These are phyloP conservation scores for Phylloporus sp. DNA, from an alignment of 768 basidiomycete genomes.

Conservation along the genomic window DNA sequence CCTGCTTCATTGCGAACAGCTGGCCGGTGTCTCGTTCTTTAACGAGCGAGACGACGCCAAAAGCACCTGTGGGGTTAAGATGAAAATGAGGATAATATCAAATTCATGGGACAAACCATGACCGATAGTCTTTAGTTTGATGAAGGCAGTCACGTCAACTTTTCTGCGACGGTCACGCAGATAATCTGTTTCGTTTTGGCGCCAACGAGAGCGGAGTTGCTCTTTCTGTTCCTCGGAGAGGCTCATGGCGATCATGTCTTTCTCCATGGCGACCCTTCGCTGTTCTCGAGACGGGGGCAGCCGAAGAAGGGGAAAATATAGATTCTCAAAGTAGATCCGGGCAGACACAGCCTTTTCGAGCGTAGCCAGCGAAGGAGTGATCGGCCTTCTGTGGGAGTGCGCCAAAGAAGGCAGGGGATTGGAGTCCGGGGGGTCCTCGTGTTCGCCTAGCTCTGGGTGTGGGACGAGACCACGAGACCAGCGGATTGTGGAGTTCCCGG, in stretches of 20 bases:
- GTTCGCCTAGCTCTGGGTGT: slow-evolving; percentile 65
- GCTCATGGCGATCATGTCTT: slow-evolving; percentile 73
- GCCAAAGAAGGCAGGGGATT: slow-evolving; percentile 28
- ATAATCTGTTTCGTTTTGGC: slow-evolving; percentile 85
- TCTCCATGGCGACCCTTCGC: slow-evolving; percentile 81
- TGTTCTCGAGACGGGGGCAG: slow-evolving; percentile 84
- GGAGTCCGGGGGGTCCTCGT: slow-evolving; percentile 37
- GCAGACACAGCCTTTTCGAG: slow-evolving; percentile 92
- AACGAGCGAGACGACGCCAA: slow-evolving; percentile 94
- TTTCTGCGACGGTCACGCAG: slow-evolving; percentile 79
- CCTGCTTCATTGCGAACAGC: slow-evolving; percentile 97
- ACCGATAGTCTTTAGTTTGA: slow-evolving; percentile 89
- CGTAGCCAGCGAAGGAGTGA: slow-evolving; percentile 85
- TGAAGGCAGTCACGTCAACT: slow-evolving; percentile 81
- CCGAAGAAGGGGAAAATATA: slow-evolving; percentile 82
- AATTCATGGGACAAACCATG: slow-evolving; percentile 57
- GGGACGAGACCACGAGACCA: slow-evolving; percentile 58
- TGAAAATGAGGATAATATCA: slow-evolving; percentile 23
- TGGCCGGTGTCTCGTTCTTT: slow-evolving; percentile 74
- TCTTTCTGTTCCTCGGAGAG: slow-evolving; percentile 70
- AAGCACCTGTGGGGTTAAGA: slow-evolving; percentile 62
- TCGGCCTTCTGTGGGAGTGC: slow-evolving; percentile 48
- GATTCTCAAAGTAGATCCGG: slow-evolving; percentile 91
- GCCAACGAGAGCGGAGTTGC: slow-evolving; percentile 68
- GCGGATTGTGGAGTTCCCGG: slow-evolving; percentile 57